Base-by-base conservation (phyloP, 2,329 filamentous ascomycete species). In the Colletotrichum brevisporum region DNA sequence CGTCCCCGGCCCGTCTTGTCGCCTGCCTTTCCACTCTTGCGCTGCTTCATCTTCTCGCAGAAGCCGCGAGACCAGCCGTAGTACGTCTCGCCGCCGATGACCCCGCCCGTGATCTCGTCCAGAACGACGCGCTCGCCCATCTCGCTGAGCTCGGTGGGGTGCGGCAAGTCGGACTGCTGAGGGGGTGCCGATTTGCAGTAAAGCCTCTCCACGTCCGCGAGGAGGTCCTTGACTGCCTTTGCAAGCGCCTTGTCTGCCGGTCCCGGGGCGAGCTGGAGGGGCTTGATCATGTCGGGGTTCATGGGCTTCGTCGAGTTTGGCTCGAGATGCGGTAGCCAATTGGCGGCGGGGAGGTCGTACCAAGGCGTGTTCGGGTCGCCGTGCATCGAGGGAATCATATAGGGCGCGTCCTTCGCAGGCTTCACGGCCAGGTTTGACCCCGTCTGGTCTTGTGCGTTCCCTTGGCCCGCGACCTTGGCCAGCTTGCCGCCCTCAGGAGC, bases 1-100 rank as follows among this genome's bases (percentile, higher is more conserved):
- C 80, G 77, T 5, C 78, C 80, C 27, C 80, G 77, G 5, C 73
- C 71, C 16, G 75, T 73, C n/a, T 72, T 70, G 5, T 70, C 72
- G 5, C 70, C 63, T 15, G 36, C 72, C 56, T 67, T 73, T 13
- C 73, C 73, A 63, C 80, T 83, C 52, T 77, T 81, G 45, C 87
- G 83, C 58, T 84, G 81, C 79, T 91, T 94, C 92, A 96, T 96
- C 75, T 92, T 92, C 73, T 93, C 85, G 77, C 93, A 97, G 73
- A 97, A 96, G 1, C 84, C 83, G 47, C 88, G 87, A 5, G 94
- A 95, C 94, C 94, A 97, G 70, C 94, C 94, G 76, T 97, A 97
- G 78, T 97, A 97, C 1, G 92, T 93, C 71, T 93, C 90, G 1
- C 90, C 91, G 6, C 86, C 84, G 6, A 90, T 77, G 2, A 91